Percentiles rank a stretch among this genome's conserved stretches.
These are phyloP conservation scores for Cladosporium sp. DNA, from an alignment of 2,329 filamentous ascomycete species.

Conservation along the genomic window DNA sequence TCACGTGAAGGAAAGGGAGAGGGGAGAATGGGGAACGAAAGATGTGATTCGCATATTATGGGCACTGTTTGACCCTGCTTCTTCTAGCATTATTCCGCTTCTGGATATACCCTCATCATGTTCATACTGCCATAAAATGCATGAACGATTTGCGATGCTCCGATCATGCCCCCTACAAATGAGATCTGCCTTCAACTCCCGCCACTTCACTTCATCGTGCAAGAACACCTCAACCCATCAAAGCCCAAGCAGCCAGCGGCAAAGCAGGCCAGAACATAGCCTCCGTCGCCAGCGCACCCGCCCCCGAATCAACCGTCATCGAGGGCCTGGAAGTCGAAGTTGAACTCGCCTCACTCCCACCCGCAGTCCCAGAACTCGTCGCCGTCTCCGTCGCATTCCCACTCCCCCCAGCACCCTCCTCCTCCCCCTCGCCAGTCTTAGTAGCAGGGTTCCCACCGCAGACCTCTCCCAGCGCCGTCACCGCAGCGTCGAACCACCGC, in stretches of 20 bases:
- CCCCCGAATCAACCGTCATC: neutral
- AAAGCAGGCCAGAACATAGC: neutral
- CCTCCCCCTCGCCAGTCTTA: neutral
- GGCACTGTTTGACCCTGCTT: neutral
- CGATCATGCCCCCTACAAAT: neutral
- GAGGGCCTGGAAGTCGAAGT: neutral
- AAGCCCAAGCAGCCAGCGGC: neutral
- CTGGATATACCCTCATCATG: neutral
- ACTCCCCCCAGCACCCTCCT: neutral
- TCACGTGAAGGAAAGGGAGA: neutral
- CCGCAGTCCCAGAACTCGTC: neutral
- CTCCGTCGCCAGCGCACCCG: neutral
- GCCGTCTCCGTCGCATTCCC: neutral
- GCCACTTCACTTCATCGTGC: neutral
- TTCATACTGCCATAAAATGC: neutral
- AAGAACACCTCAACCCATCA: neutral
- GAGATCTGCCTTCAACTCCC: neutral
- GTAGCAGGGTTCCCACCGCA: neutral
- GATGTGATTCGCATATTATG: neutral
- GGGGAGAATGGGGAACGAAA: neutral
- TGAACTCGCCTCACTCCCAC: neutral
- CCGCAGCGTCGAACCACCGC: neutral
- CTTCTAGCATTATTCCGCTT: neutral
- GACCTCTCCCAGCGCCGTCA: neutral
- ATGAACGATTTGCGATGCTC: neutral